Base-by-base conservation (phyloP, 1,284 basidiomycete species). In the Cryptococcus sp. region DNA sequence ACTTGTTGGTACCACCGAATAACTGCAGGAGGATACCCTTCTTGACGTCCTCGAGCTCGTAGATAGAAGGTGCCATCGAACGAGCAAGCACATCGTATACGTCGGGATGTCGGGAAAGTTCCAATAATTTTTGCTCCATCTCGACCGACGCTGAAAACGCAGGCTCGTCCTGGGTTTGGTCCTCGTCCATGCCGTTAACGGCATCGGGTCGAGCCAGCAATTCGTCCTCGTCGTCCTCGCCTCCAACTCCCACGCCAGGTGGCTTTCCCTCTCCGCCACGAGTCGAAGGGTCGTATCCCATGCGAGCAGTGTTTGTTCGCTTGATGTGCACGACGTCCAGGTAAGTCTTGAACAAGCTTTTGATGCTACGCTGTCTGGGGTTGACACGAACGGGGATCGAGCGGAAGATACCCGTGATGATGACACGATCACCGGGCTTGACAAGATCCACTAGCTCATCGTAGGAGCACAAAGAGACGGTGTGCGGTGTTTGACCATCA, bases 21-120 rank as follows among this genome's bases (percentile, higher is more conserved):
- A 99, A 80, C 78, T 98, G 95, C 31, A 99, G 80, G 50, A 99
- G 77, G 56, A 99, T 95, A 0, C 96, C 95, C 81, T 98, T 98
- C 81, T 99, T 99, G 62, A 99, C 92, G 72, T 99, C 95, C 44
- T 99, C 94, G 91, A 98, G 89, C 76, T 93, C 92, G 88, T 92
- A 98, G 68, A 99, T 95, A 27, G 88, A 90, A 10, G 95, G 96
- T 1, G 95, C 95, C 61, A 99, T 84, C 2, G 89, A 91, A 35
- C 89, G 82, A 15, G 94, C 82, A 1, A 99, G 83, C 42, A 91
- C 79, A 4, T 95, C 91, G 77, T 99, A 99, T 44, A 96, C 82
- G 75, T 97, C 93, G 3, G 86, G 85, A 51, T 87, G 81, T 61
- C 83, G 79, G 60, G 90, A 90, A 31, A 97, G 84, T 44, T 88